A percentile compares a stretch with the other conserved stretches of the same genome.
These are phyloP conservation scores for Eucalyptus pumila DNA, from an alignment of 345 rosid genomes.

Conservation along the genomic window DNA sequence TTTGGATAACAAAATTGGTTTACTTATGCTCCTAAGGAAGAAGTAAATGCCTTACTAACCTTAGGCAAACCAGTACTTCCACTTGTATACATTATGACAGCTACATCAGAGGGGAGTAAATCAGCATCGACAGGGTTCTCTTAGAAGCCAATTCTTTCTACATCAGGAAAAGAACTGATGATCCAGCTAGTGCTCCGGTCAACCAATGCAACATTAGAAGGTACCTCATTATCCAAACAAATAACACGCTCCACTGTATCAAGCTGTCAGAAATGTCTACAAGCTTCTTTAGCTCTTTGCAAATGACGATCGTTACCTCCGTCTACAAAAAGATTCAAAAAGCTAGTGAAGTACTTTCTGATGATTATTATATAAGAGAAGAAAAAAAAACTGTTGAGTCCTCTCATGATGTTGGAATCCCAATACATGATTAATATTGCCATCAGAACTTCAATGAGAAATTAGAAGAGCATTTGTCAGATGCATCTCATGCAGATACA, in stretches of 20 bases:
- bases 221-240: conserved; percentile 74
- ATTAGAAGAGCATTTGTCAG: neutral
- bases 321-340: conserved; percentile 35
- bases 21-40: neutral
- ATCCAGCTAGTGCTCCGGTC: conserved; percentile 47
- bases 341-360: neutral
- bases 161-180: conserved; percentile 44
- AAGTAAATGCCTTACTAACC: conserved; percentile 25
- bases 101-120: conserved; percentile 64
- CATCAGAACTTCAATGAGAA: neutral
- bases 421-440: neutral
- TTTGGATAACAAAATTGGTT: neutral
- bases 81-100: conserved; percentile 98
- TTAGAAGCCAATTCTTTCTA: conserved; percentile 69
- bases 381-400: neutral
- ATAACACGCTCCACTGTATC: conserved; percentile 76
- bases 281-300: conserved; percentile 85
- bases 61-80: conserved; percentile 98
- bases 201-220: conserved; percentile 31
- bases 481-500: neutral
- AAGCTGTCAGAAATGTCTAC: conserved; percentile 74
- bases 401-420: neutral
- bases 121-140: conserved; percentile 62
- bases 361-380: neutral
- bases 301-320: conserved; percentile 84